Evolutionary conservation across 441 rosid genomes (phyloP).

Genomic region (Erysimum cheiri): DNA sequence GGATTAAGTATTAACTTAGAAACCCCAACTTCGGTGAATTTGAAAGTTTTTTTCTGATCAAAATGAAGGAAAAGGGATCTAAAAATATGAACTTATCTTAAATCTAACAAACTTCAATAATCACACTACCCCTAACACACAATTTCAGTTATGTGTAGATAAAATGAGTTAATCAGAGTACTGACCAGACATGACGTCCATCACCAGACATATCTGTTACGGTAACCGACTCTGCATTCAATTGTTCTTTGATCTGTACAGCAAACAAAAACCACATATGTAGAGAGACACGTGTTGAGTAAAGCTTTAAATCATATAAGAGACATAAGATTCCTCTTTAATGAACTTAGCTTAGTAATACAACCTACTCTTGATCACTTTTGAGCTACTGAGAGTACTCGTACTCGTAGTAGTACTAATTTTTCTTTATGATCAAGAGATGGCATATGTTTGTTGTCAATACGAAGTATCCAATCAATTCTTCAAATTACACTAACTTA

Average conservation of each 20-base stretch:
- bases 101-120: neutral
- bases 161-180: neutral
- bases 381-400: constrained; percentile 4
- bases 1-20: neutral
- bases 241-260: constrained; percentile 80
- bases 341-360: constrained; percentile 7
- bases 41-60: neutral
- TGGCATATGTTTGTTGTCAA: neutral
- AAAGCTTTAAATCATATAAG: neutral
- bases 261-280: neutral
- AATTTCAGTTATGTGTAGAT: neutral
- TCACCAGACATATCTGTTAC: constrained; percentile 92
- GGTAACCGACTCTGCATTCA: constrained; percentile 77
- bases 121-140: neutral
- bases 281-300: neutral
- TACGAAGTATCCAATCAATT: neutral
- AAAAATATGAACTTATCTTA: neutral
- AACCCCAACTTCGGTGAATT: neutral
- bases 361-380: neutral
- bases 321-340: constrained; percentile 8
- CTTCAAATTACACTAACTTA: neutral
- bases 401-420: neutral
- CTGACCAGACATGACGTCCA: constrained; percentile 92
- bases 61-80: neutral
- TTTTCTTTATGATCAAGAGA: neutral